Conservation (phyloP, 495 filamentous ascomycete genomes). For the Aspergillus baeticus region DNA sequence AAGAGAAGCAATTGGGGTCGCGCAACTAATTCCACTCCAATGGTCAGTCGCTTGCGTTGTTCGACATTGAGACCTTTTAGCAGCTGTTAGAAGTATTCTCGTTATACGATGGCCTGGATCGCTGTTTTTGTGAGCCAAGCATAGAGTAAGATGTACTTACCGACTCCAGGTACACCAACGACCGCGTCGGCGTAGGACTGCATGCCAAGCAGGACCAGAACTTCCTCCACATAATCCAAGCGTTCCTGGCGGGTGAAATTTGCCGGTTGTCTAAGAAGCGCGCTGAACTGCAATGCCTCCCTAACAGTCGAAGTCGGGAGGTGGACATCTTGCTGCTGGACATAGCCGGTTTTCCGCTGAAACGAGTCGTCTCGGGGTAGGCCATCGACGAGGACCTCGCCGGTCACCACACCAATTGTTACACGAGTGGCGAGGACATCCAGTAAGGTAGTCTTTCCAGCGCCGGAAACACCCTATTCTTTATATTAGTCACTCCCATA, state of each 20-base stretch:
- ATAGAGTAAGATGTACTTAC: conserved; percentile 24
- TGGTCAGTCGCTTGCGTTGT: conserved; percentile 83
- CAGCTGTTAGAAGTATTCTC: too few relatives aligned
- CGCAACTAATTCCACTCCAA: conserved; percentile 86
- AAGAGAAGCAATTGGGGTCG: conserved; percentile 86
- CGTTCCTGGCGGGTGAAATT: conserved; percentile 72
- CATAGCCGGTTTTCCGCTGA: conserved; percentile 91
- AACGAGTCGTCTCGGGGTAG: conserved; percentile 67
- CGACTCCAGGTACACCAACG: conserved; percentile 44
- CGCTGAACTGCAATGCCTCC: conserved; percentile 79
- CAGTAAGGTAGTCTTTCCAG: conserved; percentile 67
- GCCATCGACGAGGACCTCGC: conserved; percentile 57
- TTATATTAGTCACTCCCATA: not conserved
- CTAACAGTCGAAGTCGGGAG: conserved; percentile 81
- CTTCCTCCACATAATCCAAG: conserved; percentile 86
- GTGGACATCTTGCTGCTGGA: conserved; percentile 96
- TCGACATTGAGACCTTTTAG: conserved; percentile 80
- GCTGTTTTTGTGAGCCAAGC: too few relatives aligned
- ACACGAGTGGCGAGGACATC: conserved; percentile 58
- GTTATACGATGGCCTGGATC: too few relatives aligned
- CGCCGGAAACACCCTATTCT: conserved; percentile 51
- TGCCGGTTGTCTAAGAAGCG: conserved; percentile 78
- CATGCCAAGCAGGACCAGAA: conserved; percentile 90
- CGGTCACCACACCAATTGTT: conserved; percentile 50
- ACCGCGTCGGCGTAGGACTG: conserved; percentile 45